Percentiles rank a stretch among this genome's conserved stretches.
Conservation (phyloP, 306 rosid species). For the Cicer bijugum region DNA sequence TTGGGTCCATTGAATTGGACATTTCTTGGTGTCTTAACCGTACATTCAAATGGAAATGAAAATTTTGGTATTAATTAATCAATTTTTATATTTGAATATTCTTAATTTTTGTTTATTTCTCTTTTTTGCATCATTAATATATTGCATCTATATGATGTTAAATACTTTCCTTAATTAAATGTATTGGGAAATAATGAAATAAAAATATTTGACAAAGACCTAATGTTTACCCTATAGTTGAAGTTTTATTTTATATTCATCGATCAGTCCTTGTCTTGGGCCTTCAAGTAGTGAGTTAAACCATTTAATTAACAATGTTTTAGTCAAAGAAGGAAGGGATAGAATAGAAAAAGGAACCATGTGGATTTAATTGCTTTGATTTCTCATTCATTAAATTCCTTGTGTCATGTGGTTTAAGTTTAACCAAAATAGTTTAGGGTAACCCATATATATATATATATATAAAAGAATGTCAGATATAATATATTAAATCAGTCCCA, state of each 20-base stretch:
- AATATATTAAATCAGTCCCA: too few species aligned
- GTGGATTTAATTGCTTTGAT: constrained; percentile 2
- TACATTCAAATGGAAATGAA: neutral
- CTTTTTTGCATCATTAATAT: too few species aligned
- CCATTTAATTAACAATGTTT: constrained; percentile 15
- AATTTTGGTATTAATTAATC: neutral
- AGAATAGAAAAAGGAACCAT: neutral
- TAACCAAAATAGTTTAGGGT: too few species aligned
- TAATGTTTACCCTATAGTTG: neutral
- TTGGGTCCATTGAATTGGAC: neutral
- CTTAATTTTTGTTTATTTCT: too few species aligned
- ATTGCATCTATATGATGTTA: too few species aligned
- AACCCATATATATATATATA: too few species aligned
- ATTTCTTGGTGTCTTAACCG: neutral
- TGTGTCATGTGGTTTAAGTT: constrained; percentile 4
- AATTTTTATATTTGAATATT: too few species aligned
- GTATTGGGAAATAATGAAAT: neutral
- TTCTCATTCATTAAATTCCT: neutral
- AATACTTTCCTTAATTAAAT: too few species aligned
- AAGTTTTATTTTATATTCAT: constrained; percentile 2
- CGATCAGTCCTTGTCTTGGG: neutral
- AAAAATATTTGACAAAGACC: neutral
- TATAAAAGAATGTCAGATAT: too few species aligned
- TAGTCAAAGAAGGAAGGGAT: neutral
- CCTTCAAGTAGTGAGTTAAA: neutral